Conservation (phyloP, 2,329 filamentous ascomycete species). For the Escovopsis weberi region DNA sequence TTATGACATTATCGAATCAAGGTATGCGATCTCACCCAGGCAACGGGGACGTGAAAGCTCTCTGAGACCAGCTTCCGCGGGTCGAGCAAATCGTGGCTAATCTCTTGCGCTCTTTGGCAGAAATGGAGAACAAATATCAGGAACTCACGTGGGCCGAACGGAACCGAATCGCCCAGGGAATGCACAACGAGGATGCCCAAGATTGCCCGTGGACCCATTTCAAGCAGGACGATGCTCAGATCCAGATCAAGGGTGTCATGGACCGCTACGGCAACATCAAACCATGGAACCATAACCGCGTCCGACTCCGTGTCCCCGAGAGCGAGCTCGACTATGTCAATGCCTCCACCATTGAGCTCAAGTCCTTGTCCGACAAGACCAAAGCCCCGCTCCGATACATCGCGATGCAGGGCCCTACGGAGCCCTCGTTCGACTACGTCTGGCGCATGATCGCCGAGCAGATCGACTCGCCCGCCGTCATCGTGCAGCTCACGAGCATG, state of each 20-base stretch:
- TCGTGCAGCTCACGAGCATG: constrained; percentile 90
- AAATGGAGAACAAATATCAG: constrained; percentile 35
- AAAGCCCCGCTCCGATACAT: constrained; percentile 52
- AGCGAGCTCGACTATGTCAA: constrained; percentile 69
- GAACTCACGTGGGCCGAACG: constrained; percentile 41
- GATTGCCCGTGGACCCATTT: constrained; percentile 21
- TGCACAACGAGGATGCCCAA: constrained; percentile 19
- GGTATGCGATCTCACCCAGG: constrained; percentile 15
- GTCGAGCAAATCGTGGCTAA: background rate
- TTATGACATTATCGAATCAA: constrained; percentile 22
- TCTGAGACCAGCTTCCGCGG: no score
- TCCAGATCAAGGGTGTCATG: constrained; percentile 24
- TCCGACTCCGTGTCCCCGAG: constrained; percentile 65
- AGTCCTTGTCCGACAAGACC: constrained; percentile 24
- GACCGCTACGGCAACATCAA: constrained; percentile 87
- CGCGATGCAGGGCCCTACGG: constrained; percentile 83
- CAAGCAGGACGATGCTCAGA: constrained; percentile 17
- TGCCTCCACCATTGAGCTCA: constrained; percentile 54
- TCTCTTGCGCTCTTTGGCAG: constrained; percentile 16
- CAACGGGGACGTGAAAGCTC: no score
- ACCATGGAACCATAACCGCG: constrained; percentile 74
- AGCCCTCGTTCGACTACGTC: constrained; percentile 60
- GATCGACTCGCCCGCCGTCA: constrained; percentile 54
- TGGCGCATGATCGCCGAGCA: constrained; percentile 95
- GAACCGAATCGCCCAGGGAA: constrained; percentile 27